Base-by-base conservation (phyloP, 345 rosid genomes). In the Capsella bursapastoris region DNA sequence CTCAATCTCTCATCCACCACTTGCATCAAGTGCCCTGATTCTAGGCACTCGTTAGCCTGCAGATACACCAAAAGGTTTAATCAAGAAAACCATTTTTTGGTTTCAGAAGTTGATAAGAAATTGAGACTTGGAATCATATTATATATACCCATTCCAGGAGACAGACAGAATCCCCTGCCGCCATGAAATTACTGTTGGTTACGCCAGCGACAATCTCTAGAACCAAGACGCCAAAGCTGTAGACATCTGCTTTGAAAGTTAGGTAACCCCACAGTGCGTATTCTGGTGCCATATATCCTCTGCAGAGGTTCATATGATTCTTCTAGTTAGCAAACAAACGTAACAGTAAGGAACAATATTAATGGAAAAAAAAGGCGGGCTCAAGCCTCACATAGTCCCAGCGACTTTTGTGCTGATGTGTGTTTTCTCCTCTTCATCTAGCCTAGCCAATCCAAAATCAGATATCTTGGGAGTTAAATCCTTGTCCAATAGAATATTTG, bases 211-310 rank as follows among this genome's bases (percentile, higher is more conserved):
- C 84, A 14, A 86, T 79, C 80, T 88, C 92, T 68, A 86, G 58
- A 43, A 82, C 82, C 73, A 88, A 84, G 47, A 86, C 71, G 6
- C 92, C 90, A 13, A 80, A 88, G 69, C 90, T 88, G 43, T 88
- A 88, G 12, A 88, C 88, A 75, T 88, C 90, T 57, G 88, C 90
- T 73, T 88, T 88, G 70, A 82, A 79, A 16, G 80, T 77, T 44
- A 88, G 75, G 68, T 84, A 73, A 65, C 92, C 90, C 90, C 90
- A 83, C 13, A 86, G 44, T 64, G 90, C 92, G 48, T 86, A 88
- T 67, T 88, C 88, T 14, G 90, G 92, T 56, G 92, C 86, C 88
- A 88, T 88, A 53, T 88, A 78, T 68, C 85, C 85, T 60, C 85
- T 82, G 79, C 74, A 73, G 3, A 59, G 0, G 44, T 68, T 62